Conservation (phyloP, 108 stramenopile genomes). For the Ochromonas danica region DNA sequence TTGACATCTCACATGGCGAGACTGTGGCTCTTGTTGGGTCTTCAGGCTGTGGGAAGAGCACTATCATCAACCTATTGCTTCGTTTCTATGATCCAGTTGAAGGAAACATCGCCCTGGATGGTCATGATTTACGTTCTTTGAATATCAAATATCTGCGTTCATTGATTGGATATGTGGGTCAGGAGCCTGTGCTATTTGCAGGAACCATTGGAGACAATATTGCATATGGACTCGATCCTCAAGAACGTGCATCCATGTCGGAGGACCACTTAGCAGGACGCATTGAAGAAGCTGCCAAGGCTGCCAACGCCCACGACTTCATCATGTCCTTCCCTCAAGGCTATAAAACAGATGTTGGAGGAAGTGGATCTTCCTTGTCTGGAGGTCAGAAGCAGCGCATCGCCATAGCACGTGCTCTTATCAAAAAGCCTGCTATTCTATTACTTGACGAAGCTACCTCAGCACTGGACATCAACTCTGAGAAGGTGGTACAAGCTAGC, state of each 20-base stretch:
- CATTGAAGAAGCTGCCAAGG: conserved; percentile 75
- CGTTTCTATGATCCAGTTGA: conserved; percentile 81
- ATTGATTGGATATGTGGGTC: background rate
- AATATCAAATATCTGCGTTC: conserved; percentile 72
- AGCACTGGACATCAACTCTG: conserved; percentile 73
- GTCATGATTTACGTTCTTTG: conserved; percentile 69
- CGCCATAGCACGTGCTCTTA: conserved; percentile 80
- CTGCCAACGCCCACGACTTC: conserved; percentile 80
- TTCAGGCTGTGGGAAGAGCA: conserved; percentile 79
- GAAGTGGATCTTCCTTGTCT: conserved; percentile 48
- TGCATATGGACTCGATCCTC: background rate
- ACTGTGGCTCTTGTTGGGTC: conserved; percentile 87
- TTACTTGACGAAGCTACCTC: conserved; percentile 83
- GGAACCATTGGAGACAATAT: conserved; percentile 21
- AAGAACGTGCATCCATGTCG: background rate
- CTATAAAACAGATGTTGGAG: conserved; percentile 60
- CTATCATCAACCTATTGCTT: conserved; percentile 78
- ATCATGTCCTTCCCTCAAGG: conserved; percentile 59
- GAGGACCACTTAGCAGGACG: background rate
- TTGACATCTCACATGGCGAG: conserved; percentile 70
- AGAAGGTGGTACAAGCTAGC: conserved; percentile 55
- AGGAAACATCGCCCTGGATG: conserved; percentile 74
- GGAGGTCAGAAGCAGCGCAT: conserved; percentile 66
- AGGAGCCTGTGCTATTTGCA: conserved; percentile 33
- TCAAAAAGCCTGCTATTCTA: conserved; percentile 69